Base-by-base conservation (phyloP, 108 stramenopile species). In the Pseudonitzschia delicatissima region DNA sequence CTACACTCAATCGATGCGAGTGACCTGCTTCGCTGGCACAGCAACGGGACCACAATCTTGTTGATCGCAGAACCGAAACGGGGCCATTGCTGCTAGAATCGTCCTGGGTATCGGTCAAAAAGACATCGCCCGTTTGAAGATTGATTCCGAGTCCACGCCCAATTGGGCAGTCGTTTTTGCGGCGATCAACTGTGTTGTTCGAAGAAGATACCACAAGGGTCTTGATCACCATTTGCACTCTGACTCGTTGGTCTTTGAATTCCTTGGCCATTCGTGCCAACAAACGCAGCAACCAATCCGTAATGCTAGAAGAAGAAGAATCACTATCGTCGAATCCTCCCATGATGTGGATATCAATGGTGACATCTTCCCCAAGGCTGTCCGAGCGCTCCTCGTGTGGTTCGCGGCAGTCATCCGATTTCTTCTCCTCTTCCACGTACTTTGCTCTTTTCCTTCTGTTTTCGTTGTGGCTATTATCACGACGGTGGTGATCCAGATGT, bases 261-360 rank as follows among this genome's bases (percentile, higher is more conserved):
- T 85, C 82, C 29, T 58, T 26, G 21, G 92, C 76, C 48, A 93
- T 35, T 23, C 65, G 42, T 18, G 77, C 81, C 45, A 93, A 66
- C 25, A 84, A 50, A 15, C 45, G 64, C 47, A 93, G 35, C n/a
- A 88, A 52, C 71, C 77, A 82, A 27, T 75, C 45, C 12, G 88
- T 81, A 34, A 87, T 85, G 36, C 68, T 63, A 20, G 62, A 69
- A 2, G 86, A 87, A 0, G 65, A 50, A 4, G 58, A 62, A 35
- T 87, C 73, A 8, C 58, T 35, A 53, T 93, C 92, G 35, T 79
- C 67, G 68, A 83, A 94, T 3, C 92, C 92, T 26, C 92, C 92
- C 72, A 94, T 58, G 3, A 94, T 51, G 57, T 94, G 84, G 58
- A 94, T 64, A n/a, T 82, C 75, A n/a, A 94, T 65, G 11, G 84